Percentiles rank a stretch among this genome's conserved stretches.
phyloP scores from a whole-genome alignment of 768 basidiomycete genomes.

The Fistulinella prunicolor region DNA sequence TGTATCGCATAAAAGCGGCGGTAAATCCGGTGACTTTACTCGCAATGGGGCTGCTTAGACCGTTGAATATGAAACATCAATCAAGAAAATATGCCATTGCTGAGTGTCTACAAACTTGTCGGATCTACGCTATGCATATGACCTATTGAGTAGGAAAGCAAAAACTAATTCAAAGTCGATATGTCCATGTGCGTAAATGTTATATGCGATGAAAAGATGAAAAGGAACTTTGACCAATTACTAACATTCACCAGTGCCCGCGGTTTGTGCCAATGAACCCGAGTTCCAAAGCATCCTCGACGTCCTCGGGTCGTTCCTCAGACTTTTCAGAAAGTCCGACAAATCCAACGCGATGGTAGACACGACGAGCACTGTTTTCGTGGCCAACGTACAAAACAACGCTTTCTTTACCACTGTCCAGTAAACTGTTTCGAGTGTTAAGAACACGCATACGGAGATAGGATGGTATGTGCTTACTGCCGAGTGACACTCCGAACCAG shows the following conservation, averaged over 20 bases:
- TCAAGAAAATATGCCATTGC: too few relatives aligned
- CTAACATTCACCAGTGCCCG: constrained; percentile 56
- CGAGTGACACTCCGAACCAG: constrained; percentile 48
- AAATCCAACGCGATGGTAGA: constrained; percentile 56
- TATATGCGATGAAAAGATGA: neutral
- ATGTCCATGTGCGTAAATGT: neutral
- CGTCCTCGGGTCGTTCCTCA: constrained; percentile 34
- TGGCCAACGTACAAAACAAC: constrained; percentile 57
- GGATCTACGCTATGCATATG: neutral
- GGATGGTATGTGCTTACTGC: constrained; percentile 31
- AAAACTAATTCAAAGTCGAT: neutral
- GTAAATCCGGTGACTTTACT: constrained; percentile 68
- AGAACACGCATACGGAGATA: neutral
- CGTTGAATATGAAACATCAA: too few relatives aligned
- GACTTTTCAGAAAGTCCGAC: constrained; percentile 39
- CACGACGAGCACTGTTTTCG: constrained; percentile 47
- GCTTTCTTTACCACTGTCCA: constrained; percentile 42
- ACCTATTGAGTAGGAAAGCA: too few relatives aligned
- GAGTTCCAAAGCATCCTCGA: constrained; percentile 52
- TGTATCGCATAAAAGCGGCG: constrained; percentile 69
- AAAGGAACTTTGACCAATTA: neutral
- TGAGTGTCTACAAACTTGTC: neutral
- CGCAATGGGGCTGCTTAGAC: constrained; percentile 8
- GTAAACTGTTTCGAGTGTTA: constrained; percentile 29
- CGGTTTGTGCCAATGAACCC: constrained; percentile 46